Percentiles rank a stretch among this genome's conserved stretches.
Conservation (phyloP, 306 rosid genomes). For the Rubus parviflorus region DNA sequence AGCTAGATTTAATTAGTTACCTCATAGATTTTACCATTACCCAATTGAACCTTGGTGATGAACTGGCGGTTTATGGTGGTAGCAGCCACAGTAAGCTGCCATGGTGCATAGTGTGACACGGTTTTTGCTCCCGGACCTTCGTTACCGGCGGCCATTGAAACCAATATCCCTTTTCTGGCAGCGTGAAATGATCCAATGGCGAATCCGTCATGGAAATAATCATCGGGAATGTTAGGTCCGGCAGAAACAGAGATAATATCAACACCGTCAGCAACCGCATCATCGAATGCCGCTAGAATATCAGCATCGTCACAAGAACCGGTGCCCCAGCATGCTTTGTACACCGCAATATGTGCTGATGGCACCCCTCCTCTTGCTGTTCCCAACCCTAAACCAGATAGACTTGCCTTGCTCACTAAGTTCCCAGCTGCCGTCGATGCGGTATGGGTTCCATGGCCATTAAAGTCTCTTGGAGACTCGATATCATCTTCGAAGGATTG, state of each 20-base stretch:
- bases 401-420: neutral
- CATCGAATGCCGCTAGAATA: neutral
- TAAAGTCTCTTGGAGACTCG: conserved; percentile 46
- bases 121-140: neutral
- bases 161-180: too few relatives aligned
- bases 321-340: conserved; percentile 21
- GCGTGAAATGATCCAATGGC: too few relatives aligned
- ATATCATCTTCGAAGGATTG: too few relatives aligned
- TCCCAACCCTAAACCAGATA: conserved; percentile 21
- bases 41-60: conserved; percentile 8
- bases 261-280: conserved; percentile 7
- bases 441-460: conserved; percentile 59
- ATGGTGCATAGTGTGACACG: neutral
- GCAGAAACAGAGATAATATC: neutral
- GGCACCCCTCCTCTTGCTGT: conserved; percentile 15
- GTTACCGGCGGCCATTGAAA: too few relatives aligned
- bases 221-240: too few relatives aligned
- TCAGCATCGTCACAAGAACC: neutral
- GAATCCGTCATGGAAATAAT: too few relatives aligned
- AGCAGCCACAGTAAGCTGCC: conserved; percentile 18
- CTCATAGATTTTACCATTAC: conserved; percentile 1
- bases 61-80: conserved; percentile 14
- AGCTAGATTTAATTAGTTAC: too few relatives aligned
- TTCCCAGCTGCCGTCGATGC: conserved; percentile 57
- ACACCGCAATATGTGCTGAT: conserved; percentile 18